Evolutionary conservation across 192 early-diverging fungal species (phyloP), one percentile per base, ranked within the genome.

Genomic region (Coemansia sp.): DNA sequence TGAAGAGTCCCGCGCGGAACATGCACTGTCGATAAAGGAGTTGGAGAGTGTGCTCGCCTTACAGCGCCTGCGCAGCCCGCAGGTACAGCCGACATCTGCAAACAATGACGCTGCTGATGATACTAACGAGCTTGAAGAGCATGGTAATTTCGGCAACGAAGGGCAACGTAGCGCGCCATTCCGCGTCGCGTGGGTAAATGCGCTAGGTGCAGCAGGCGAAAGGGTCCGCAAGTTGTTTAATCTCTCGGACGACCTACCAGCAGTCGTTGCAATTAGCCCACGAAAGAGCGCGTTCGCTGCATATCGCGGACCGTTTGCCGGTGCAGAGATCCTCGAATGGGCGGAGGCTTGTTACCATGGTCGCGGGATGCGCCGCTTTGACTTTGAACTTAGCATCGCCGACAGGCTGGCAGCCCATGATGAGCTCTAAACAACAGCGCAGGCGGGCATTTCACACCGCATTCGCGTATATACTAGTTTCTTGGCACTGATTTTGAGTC

Each of bases 131-230:
- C 52, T 22, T 4, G 63, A 54, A 27, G 76, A 87, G n/a, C 68
- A 68, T 8, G 70, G 73, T 22, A 80, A 79, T 32, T 50, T 85
- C 17, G 61, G 65, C 20, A 68, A 79, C 3, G 58, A 87, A 25
- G 60, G 68, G 30, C 39, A 27, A 14, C 61, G 51, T 22, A 20
- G 42, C 31, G 53, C 59, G 5, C 66, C 85, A 14, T 68, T 88
- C 24, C 74, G 83, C 30, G 84, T 85, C n/a, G 67, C 83, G 24
- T 92, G 90, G 90, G 85, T 88, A 53, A 84, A 87, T 56, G 85
- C 85, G 6, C 69, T 85, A 30, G 61, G 75, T 25, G 66, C 70
- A 20, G 64, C 74, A n/a, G 82, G 85, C 3, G 51, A 66, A 20
- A 60, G 68, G 9, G 58, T 90, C 6, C 77, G 80, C 50, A 58